Percentiles rank a stretch among this genome's conserved stretches.
These are phyloP conservation scores for Vaccinium darrowii DNA, from an alignment of 148 eudicot species.

Conservation along the genomic window DNA sequence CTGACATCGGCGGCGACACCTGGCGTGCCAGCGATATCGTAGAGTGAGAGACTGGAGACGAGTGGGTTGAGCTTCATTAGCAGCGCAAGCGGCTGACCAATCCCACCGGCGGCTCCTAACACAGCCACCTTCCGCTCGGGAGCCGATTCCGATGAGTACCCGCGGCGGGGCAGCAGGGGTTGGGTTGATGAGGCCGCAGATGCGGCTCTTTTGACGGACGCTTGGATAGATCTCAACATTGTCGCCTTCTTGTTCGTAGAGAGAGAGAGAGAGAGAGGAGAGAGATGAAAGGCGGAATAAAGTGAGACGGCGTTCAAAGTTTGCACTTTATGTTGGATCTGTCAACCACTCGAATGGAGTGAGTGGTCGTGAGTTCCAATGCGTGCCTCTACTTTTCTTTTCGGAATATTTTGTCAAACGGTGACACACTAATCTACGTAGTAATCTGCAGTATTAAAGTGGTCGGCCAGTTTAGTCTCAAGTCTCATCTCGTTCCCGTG, in stretches of 20 bases:
- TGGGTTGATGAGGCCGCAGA: constrained; percentile 15
- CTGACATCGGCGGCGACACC: constrained; percentile 93
- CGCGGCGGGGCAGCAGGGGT: constrained; percentile 39
- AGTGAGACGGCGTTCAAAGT: no score
- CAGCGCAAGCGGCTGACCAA: constrained; percentile 83
- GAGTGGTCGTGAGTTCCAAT: constrained; percentile 3
- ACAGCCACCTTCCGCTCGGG: constrained; percentile 79
- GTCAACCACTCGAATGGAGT: no score
- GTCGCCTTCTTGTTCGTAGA: not conserved
- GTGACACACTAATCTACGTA: no score
- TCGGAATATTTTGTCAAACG: not conserved
- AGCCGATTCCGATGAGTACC: constrained; percentile 50
- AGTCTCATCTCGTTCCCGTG: no score
- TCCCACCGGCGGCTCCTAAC: constrained; percentile 93
- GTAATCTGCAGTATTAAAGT: no score
- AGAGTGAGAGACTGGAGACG: constrained; percentile 72
- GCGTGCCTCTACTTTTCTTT: not conserved
- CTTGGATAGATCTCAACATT: constrained; percentile 43
- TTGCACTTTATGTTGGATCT: no score
- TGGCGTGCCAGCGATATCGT: constrained; percentile 91
- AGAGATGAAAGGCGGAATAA: no score
- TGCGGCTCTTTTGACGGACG: constrained; percentile 29
- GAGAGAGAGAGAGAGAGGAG: not conserved
- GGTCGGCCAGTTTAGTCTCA: no score
- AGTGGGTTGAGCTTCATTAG: constrained; percentile 94